Base-by-base conservation (phyloP, 306 rosid species). In the Cotoneaster glaucophyllus region DNA sequence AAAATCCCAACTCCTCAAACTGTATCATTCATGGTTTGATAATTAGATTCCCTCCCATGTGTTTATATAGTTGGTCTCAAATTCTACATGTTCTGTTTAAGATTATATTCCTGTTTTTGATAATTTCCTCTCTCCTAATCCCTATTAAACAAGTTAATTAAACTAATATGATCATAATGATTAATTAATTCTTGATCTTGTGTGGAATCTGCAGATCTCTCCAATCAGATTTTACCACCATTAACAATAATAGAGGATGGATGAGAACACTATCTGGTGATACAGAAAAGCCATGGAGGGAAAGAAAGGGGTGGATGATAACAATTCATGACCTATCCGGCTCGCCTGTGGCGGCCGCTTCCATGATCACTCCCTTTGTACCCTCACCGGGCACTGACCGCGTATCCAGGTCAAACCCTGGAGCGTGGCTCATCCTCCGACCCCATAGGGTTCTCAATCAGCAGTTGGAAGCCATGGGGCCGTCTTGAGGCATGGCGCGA, bases 401-500 rank as follows among this genome's bases (percentile, higher is more conserved):
- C 2, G 98, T 94, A 17, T 94, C 96, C 1, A 84, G 97, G 71
- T 92, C 96, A 21, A 94, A 90, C 82, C 96, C 98, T 0, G 98
- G 98, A 4, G 93, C 97, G 0, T 94, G 98, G 98, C 98, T 94
- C 70, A 92, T 92, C 50, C 96, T 94, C n/a, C 88, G 97, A 2
- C 96, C 98, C 4, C 81, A 92, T 4, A n/a, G 90, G 91, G 18
- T 53, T 86, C 80, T 83, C 90, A 0, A 79, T 90, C 8, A 87
- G 93, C 77, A 86, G 90, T 73, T 94, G 98, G 98, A 90, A 94
- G 82, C 93, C 97, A 4, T 94, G 98, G 98, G 98, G 97, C 0
- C 93, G 97, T 0, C 82, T 94, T 0, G 97, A 94, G 78, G 98
- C 97, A 0, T 91, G 97, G 98, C 82, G 98, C 5, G 98, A 94